Base-by-base conservation (phyloP, 2,329 filamentous ascomycete species). In the Fusarium fujikuroi region DNA sequence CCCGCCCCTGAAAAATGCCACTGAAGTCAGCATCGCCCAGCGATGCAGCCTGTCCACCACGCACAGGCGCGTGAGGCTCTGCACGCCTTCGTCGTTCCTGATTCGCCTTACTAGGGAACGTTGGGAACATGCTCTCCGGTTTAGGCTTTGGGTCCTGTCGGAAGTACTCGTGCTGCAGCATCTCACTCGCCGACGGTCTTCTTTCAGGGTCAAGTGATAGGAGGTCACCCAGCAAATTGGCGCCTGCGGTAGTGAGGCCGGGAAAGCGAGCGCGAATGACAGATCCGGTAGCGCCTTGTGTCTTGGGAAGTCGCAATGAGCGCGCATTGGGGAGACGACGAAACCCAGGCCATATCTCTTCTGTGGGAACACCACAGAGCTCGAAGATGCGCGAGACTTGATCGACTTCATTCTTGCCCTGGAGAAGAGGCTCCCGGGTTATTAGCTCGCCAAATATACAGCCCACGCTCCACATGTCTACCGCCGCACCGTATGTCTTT, bases 401-500 rank as follows among this genome's bases (percentile, higher is more conserved):
- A 79, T 97, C 94, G 63, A 97, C 95, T 84, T 99, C 96, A 83
- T 97, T 98, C 79, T 91, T 92, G 56, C 95, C 95, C 77, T 94
- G 94, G 2, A 99, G 86, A 4, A 98, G 81, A 0, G 95, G 94
- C 71, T 95, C 92, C 71, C 94, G 92, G 40, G 90, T 92, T 25
- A 98, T 86, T 7, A 99, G 88, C 84, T 99, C 96, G 69, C 92
- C 95, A 79, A 99, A 97, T 79, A 99, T 95, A 83, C 96, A 98
- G 18, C 96, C 96, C 7, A 98, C 86, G 82, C 93, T 97, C 96
- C 96, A 99, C 88, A 98, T 93, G 83, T 98, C 96, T 76, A 98
- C 87, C 69, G 93, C 89, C 2, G 87, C 84, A 66, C 88, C 91
- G 84, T 99, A 99, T 21, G 87, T 88, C 40, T 89, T 88, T 1